Base-by-base conservation (phyloP, 2,329 filamentous ascomycete genomes). In the Hypocreales sp. region DNA sequence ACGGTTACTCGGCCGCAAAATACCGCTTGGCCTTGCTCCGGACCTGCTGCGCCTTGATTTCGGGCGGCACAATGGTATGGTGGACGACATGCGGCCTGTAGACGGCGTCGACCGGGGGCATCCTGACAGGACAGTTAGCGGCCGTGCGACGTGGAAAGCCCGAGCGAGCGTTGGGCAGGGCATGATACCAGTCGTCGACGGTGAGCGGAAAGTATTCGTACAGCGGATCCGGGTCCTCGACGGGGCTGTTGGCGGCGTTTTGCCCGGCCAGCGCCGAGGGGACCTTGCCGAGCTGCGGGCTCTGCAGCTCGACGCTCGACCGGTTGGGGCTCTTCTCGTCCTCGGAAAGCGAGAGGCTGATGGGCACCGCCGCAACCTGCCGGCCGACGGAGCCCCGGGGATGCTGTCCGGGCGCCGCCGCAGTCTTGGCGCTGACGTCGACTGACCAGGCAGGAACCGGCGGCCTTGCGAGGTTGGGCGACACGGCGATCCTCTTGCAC, bases 161-260 rank as follows among this genome's bases (percentile, higher is more conserved):
- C n/a, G n/a, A n/a, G n/a, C n/a, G n/a, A n/a, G n/a, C n/a, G n/a
- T n/a, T 18, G 16, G 16, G 7, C 11, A 20, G 13, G 25, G 29
- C 54, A 42, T 48, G 7, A 15, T 29, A 69, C 79, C 79, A 94
- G 45, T 94, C 86, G 48, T 94, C 84, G 32, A 93, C 57, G 26
- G 79, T 84, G 11, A 95, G 61, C 0, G 86, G 86, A 37, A 95
- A 94, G 47, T 95, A 94, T 54, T 95, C 86, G 47, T 94, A 94
- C 12, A 94, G 58, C 37, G 86, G 59, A 51, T 94, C 86, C 1
- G 76, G 76, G 40, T 77, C 78, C 40, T 92, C 83, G 37, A 74
- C 55, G 19, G 79, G 64, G 45, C 77, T 75, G 46, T 69, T 65
- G 38, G 61, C 63, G 24, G 44, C 39, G 28, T 51, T 51, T 14